phyloP scores from a whole-genome alignment of 371 early-diverging fungal species.

The Mortierella sp. region DNA sequence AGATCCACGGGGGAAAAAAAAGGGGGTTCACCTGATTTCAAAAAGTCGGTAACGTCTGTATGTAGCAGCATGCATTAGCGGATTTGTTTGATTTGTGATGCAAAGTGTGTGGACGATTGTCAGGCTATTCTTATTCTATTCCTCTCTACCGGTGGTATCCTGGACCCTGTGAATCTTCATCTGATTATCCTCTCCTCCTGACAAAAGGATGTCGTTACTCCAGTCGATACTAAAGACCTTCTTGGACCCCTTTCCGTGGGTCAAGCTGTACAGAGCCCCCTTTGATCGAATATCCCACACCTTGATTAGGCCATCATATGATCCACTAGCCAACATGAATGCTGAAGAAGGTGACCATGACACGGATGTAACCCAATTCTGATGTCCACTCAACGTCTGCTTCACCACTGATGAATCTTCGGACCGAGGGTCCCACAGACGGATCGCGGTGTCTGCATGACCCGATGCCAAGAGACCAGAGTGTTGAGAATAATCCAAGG shows the following conservation, averaged over 20 bases:
- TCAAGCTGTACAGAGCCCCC: constrained; percentile 77
- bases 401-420: constrained; percentile 83
- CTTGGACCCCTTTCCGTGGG: constrained; percentile 56
- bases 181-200: constrained; percentile 89
- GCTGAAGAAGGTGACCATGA: constrained; percentile 86
- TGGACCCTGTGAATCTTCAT: constrained; percentile 76
- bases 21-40: too few species aligned
- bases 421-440: constrained; percentile 91
- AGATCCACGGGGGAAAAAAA: too few species aligned
- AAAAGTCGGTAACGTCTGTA: too few species aligned
- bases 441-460: constrained; percentile 81
- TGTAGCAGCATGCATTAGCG: too few species aligned
- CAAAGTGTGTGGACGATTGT: too few species aligned
- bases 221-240: constrained; percentile 88
- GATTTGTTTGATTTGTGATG: too few species aligned
- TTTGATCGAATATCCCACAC: constrained; percentile 95
- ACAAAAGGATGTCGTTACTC: constrained; percentile 74
- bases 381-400: constrained; percentile 80
- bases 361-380: constrained; percentile 84
- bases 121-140: too few species aligned
- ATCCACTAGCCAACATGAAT: constrained; percentile 81
- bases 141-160: constrained; percentile 29
- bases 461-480: constrained; percentile 86
- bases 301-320: constrained; percentile 88
- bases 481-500: constrained; percentile 74